These are phyloP conservation scores for Escallonia herrerae DNA, from an alignment of 129 eudicot genomes.

Conservation along the genomic window DNA sequence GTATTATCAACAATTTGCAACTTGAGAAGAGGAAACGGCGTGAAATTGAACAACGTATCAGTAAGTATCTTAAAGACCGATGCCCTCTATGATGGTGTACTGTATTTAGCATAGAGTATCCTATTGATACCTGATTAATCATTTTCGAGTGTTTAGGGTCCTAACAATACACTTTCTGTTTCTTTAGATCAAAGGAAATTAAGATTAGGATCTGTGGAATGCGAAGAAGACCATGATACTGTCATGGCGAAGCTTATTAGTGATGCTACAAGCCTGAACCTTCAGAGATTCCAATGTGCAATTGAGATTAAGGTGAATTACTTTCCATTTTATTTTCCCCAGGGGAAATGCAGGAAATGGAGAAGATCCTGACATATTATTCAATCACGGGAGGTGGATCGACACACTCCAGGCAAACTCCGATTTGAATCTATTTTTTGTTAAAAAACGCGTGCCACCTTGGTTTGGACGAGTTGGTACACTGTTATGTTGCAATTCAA, in stretches of 20 bases:
- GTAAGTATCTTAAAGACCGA: conserved; percentile 39
- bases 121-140: too few relatives aligned
- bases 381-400: too few relatives aligned
- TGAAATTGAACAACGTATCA: conserved; percentile 53
- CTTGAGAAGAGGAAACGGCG: conserved; percentile 46
- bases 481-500: too few relatives aligned
- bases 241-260: conserved; percentile 44
- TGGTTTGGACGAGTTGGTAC: too few relatives aligned
- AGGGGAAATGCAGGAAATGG: too few relatives aligned
- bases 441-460: too few relatives aligned
- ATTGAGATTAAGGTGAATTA: conserved; percentile 54
- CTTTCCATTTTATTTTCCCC: background rate
- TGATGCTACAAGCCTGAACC: conserved; percentile 48
- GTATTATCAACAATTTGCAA: conserved; percentile 36
- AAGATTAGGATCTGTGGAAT: conserved; percentile 47
- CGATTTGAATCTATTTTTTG: too few relatives aligned
- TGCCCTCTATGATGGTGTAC: too few relatives aligned
- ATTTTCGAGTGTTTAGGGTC: too few relatives aligned
- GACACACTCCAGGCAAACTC: too few relatives aligned
- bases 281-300: conserved; percentile 56
- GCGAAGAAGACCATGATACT: conserved; percentile 52
- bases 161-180: background rate
- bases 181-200: conserved; percentile 52
- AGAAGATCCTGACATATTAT: too few relatives aligned
- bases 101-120: too few relatives aligned